Base-by-base conservation (phyloP, 805 yeast genomes). In the Suhomyces emberorum region DNA sequence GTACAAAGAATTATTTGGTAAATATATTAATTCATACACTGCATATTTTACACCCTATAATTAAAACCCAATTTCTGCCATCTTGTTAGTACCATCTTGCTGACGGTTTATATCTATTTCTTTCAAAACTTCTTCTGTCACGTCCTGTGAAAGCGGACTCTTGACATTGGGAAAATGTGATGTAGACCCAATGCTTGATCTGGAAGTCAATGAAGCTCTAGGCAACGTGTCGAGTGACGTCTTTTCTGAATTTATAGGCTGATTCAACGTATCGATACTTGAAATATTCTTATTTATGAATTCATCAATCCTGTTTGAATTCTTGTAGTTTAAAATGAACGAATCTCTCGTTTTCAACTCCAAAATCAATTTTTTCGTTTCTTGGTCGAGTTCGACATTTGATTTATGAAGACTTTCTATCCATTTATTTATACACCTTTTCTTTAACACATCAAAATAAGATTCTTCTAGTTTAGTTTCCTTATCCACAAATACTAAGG, bases 1-100 rank as follows among this genome's bases (percentile, higher is more conserved):
- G 48, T 66, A 7, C 96, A 88, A 58, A 74, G 97, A 49, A 86
- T 93, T 41, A 88, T 91, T 49, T 93, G 98, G 98, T 93, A 55
- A 23, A 23, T 23, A 23, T 5, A 11, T 14, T n/a, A 23, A 23
- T 11, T 11, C 12, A 5, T n/a, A 23, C n/a, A 5, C 8, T 23
- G 6, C 12, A 23, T 11, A 23, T 7, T 14, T 11, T n/a, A 9
- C 7, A 20, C 26, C 9, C 12, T 5, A 14, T 12, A 16, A 26
- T 29, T 32, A 32, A 24, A 32, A 24, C 15, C 28, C 20, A 17
- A 24, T 25, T 7, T 32, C 22, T 11, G 17, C 4, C 12, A 32
- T n/a, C n/a, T 32, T 16, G 16, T 23, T 21, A 8, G 24, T 31
- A n/a, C 16, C 16, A 15, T 23, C 34, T 15, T 22, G 20, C 7